phyloP scores from a whole-genome alignment of 2,329 filamentous ascomycete species.

The Thelonectria rubi region DNA sequence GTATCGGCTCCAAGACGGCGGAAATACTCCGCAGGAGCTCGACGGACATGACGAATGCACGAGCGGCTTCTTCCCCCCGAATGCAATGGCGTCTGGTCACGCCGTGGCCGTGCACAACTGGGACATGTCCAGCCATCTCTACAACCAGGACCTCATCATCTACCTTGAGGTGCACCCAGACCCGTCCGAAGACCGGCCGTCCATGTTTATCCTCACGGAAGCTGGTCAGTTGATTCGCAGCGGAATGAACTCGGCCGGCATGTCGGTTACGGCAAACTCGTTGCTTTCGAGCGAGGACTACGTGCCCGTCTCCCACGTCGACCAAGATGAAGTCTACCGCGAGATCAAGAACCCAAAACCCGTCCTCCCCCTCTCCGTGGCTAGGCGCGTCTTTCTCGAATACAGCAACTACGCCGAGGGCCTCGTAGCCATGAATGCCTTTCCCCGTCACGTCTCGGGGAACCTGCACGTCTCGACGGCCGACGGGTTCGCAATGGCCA shows the following conservation, averaged over 20 bases:
- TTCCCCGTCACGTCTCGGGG: slow-evolving; percentile 40
- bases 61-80: slow-evolving; percentile 44
- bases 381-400: slow-evolving; percentile 39
- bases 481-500: slow-evolving; percentile 33
- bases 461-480: slow-evolving; percentile 37
- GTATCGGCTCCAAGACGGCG: slow-evolving; percentile 12
- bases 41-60: slow-evolving; percentile 59
- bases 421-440: slow-evolving; percentile 19
- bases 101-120: slow-evolving; percentile 63
- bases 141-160: slow-evolving; percentile 36
- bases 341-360: slow-evolving; percentile 16
- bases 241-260: slow-evolving; percentile 43
- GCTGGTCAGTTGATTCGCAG: slow-evolving; percentile 42
- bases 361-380: slow-evolving; percentile 36
- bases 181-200: slow-evolving; percentile 24
- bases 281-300: slow-evolving; percentile 39
- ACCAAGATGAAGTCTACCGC: slow-evolving; percentile 4
- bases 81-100: slow-evolving; percentile 23
- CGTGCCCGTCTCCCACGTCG: slow-evolving; percentile 22
- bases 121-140: slow-evolving; percentile 50
- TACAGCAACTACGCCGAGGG: slow-evolving; percentile 29
- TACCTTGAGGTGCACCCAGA: slow-evolving; percentile 40
- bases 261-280: slow-evolving; percentile 42
- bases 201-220: slow-evolving; percentile 42
- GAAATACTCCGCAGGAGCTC: slow-evolving; percentile 24